A percentile compares a stretch with the other conserved stretches of the same genome.
Evolutionary conservation across 2,329 filamentous ascomycete genomes (phyloP).

Genomic region (Fusarium papillatum): DNA sequence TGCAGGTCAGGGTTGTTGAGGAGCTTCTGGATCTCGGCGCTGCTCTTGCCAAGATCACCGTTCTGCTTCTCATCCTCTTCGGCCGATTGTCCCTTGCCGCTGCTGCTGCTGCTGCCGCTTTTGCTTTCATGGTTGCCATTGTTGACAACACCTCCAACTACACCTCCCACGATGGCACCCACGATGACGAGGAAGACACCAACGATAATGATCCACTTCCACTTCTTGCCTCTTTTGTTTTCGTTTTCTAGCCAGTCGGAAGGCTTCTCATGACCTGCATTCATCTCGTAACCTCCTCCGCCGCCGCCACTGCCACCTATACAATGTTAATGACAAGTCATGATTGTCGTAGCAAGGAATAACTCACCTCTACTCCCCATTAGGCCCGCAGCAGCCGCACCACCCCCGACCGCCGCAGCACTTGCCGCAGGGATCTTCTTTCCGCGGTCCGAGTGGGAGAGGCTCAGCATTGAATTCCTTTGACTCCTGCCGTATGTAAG

Average conservation of each 20-base stretch:
- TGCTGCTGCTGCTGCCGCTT: slow-evolving; percentile 7
- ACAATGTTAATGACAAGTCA: slow-evolving; percentile 17
- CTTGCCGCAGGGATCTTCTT: slow-evolving; percentile 40
- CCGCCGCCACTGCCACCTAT: slow-evolving; percentile 40
- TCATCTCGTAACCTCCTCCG: slow-evolving; percentile 47
- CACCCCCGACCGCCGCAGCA: slow-evolving; percentile 61
- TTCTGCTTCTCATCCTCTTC: slow-evolving; percentile 71
- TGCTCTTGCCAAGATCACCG: slow-evolving; percentile 81
- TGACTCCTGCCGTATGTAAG: slow-evolving; percentile 66
- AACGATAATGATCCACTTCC: slow-evolving; percentile 77
- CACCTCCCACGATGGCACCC: slow-evolving; percentile 80
- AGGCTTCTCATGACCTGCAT: slow-evolving; percentile 69
- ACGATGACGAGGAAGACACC: slow-evolving; percentile 75
- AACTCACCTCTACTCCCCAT: slow-evolving; percentile 47
- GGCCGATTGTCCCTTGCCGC: slow-evolving; percentile 62
- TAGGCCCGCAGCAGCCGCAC: slow-evolving; percentile 55
- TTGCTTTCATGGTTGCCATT: slow-evolving; percentile 45
- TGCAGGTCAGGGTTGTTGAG: slow-evolving; percentile 87
- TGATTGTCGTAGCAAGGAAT: neutral
- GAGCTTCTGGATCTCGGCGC: slow-evolving; percentile 82
- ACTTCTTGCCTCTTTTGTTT: slow-evolving; percentile 72
- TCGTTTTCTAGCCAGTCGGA: slow-evolving; percentile 73
- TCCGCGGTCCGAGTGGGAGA: slow-evolving; percentile 59
- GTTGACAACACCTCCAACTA: slow-evolving; percentile 79
- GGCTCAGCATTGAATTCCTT: slow-evolving; percentile 72